Evolutionary conservation across 2,329 filamentous ascomycete genomes (phyloP), one percentile per base, ranked within the genome.

Genomic region (Epichloe baconii): DNA sequence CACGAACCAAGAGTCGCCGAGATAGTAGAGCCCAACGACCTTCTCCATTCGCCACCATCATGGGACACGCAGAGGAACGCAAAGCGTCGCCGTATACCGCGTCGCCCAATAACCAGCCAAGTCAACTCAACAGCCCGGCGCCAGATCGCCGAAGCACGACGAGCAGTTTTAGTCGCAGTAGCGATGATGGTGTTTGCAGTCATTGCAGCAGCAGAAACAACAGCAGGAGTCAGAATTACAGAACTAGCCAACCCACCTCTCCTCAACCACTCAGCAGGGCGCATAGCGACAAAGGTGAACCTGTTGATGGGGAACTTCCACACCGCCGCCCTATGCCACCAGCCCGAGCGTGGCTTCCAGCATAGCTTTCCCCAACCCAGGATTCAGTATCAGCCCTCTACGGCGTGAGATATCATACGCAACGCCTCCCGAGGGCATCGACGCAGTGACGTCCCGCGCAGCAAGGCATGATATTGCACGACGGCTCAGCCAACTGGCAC

Each of bases 391-490:
- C 52, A 66, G 64, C 53, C 64, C 64, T 12, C 56, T 66, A 36
- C 59, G 60, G 38, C 64, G 59, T 34, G 61, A 65, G 46, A 36
- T 62, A 31, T 54, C 54, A 2, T 53, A 41, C 14, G 48, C 50
- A 23, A 59, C 53, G 5, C 44, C 41, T 8, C 49, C 42, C 44
- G 45, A 50, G 21, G 51, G 47, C 11, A 42, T 47, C 19, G 54
- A 54, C 37, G 44, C 36, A 15, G 48, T 49, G 6, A 56, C 60
- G 2, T 60, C 62, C 21, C 59, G 61, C 21, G 58, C 58, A 12
- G 57, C 65, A 59, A 68, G 67, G 51, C 69, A 76, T 54, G 68
- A 71, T 23, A 68, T 79, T 49, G 69, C 76, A 11, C 59, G 64
- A 52, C 65, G 68, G 17, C 58, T 71, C 36, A 67, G 63, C 49